phyloP scores from a whole-genome alignment of 2,329 filamentous ascomycete species.

The Aspergillus fischeri region DNA sequence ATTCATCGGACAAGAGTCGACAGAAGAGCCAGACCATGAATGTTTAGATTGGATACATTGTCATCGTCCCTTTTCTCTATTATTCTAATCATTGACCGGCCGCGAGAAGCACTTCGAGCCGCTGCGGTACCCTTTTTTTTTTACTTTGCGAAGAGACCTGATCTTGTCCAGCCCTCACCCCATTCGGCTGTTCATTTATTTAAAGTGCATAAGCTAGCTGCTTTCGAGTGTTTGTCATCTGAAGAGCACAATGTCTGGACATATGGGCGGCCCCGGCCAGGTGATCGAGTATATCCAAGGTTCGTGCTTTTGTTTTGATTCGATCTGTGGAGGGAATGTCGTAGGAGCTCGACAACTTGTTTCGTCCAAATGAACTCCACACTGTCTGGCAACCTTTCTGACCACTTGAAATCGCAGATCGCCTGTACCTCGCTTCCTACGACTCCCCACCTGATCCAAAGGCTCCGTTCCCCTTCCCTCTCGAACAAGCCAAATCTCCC shows the following conservation, averaged over 20 bases:
- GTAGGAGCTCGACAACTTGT: conserved; percentile 1
- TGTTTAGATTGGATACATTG: conserved; percentile 18
- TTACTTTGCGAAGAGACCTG: neutral
- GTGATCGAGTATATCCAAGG: conserved; percentile 95
- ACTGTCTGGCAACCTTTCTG: neutral
- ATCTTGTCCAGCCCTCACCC: neutral
- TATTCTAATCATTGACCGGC: conserved; percentile 1
- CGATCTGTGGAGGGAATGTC: neutral
- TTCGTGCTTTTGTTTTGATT: conserved; percentile 45
- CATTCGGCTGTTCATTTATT: neutral
- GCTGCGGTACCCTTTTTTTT: neutral
- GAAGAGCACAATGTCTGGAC: conserved; percentile 43
- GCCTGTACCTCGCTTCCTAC: conserved; percentile 92
- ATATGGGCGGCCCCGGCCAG: conserved; percentile 68
- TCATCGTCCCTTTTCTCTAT: conserved; percentile 8
- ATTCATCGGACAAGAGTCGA: conserved; percentile 7
- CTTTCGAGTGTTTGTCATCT: conserved; percentile 8
- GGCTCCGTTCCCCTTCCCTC: conserved; percentile 80
- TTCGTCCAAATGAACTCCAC: conserved; percentile 6
- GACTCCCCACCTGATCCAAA: conserved; percentile 72
- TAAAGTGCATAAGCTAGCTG: neutral
- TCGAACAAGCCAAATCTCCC: conserved; percentile 59
- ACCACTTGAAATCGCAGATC: conserved; percentile 55
- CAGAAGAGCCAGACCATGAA: conserved; percentile 23
- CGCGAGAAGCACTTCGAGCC: neutral